Conservation (phyloP, 139 green algal species). For the Diplosphaera chodatii region DNA sequence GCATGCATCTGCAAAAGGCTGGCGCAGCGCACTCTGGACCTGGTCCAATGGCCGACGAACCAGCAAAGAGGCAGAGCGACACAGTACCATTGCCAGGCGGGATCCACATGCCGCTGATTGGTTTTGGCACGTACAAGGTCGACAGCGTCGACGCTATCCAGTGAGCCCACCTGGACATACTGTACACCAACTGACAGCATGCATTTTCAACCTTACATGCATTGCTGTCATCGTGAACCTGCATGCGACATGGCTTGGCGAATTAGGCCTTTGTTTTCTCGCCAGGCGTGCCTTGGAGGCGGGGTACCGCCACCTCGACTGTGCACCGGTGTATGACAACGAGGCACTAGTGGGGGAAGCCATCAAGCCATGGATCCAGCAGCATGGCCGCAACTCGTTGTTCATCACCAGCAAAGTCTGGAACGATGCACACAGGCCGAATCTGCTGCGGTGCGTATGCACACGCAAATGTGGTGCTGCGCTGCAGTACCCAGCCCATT, state of each 20-base stretch:
- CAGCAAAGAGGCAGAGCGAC: constrained; percentile 19
- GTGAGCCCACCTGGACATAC: too few relatives aligned
- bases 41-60: background rate
- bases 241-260: too few relatives aligned
- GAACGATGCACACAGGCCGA: constrained; percentile 61
- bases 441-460: too few relatives aligned
- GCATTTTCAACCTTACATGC: too few relatives aligned
- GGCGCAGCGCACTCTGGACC: background rate
- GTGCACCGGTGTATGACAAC: constrained; percentile 68
- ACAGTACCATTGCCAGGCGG: constrained; percentile 42
- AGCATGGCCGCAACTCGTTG: constrained; percentile 49
- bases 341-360: constrained; percentile 59
- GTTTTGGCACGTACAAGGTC: constrained; percentile 62
- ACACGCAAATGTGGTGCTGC: too few relatives aligned
- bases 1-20: background rate
- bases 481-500: too few relatives aligned
- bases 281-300: constrained; percentile 40
- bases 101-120: constrained; percentile 54
- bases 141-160: constrained; percentile 36
- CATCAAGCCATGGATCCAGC: constrained; percentile 43
- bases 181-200: too few relatives aligned
- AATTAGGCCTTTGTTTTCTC: too few relatives aligned
- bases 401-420: constrained; percentile 82
- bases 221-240: too few relatives aligned
- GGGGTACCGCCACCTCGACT: constrained; percentile 78